Conservation (phyloP, 2,329 filamentous ascomycete species). For the Monilinia laxa region DNA sequence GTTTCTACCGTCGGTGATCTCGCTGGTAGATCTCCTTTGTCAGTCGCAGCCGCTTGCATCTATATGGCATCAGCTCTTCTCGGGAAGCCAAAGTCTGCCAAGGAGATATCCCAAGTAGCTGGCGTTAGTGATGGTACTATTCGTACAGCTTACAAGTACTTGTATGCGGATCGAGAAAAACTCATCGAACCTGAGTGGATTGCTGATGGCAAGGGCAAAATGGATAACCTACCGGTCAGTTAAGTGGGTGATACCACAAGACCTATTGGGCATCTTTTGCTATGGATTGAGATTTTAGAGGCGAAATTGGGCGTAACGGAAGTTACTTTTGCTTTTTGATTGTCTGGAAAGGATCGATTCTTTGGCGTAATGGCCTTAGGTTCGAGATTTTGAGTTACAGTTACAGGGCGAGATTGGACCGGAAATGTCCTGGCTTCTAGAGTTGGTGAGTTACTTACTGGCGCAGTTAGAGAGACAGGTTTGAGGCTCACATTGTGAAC, state of each 20-base stretch:
- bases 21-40: constrained; percentile 85
- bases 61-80: constrained; percentile 92
- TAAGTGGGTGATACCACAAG: constrained; percentile 39
- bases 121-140: constrained; percentile 97
- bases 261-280: constrained; percentile 5
- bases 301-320: constrained; percentile 8
- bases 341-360: constrained; percentile 25
- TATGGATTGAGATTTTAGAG: constrained; percentile 12
- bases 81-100: constrained; percentile 74
- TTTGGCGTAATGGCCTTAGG: constrained; percentile 23
- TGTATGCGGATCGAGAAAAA: constrained; percentile 72
- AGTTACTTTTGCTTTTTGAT: constrained; percentile 25
- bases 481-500: constrained; percentile 18
- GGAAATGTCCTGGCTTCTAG: constrained; percentile 19
- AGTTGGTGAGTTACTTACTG: constrained; percentile 23
- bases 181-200: constrained; percentile 77
- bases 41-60: constrained; percentile 91
- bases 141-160: constrained; percentile 87
- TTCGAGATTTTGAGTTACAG: constrained; percentile 27
- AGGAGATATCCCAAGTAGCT: constrained; percentile 79
- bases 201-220: constrained; percentile 65
- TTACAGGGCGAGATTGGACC: constrained; percentile 27
- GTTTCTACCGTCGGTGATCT: constrained; percentile 77
- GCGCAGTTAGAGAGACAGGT: constrained; percentile 18
- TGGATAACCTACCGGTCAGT: constrained; percentile 63